These are phyloP conservation scores for Solanum pinnatisectum DNA, from an alignment of 257 asterid genomes.

Conservation along the genomic window DNA sequence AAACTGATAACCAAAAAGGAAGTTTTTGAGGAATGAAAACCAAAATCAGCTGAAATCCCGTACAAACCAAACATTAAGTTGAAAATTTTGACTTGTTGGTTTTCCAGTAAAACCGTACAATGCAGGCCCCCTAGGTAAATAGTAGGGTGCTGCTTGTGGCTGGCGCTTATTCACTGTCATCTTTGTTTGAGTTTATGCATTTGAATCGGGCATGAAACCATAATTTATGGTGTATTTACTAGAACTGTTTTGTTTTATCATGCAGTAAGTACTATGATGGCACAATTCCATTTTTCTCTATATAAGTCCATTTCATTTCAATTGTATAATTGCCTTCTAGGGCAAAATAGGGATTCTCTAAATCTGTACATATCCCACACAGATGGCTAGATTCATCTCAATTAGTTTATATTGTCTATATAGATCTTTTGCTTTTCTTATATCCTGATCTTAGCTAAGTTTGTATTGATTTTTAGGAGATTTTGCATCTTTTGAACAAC, in stretches of 20 bases:
- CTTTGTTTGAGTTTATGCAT: not conserved
- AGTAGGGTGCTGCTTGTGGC: not conserved
- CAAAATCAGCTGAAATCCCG: not conserved
- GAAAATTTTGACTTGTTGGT: not conserved
- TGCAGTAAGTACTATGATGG: not conserved
- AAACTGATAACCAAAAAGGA: not conserved
- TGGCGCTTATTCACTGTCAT: not conserved
- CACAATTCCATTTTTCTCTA: not conserved
- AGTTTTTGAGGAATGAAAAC: not conserved
- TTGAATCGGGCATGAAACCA: not conserved
- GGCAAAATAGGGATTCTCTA: not conserved
- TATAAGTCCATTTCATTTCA: not conserved
- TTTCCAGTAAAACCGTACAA: not conserved
- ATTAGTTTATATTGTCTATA: no score
- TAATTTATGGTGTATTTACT: not conserved
- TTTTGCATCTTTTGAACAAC: not conserved
- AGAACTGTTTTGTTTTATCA: not conserved
- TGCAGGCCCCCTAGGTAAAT: not conserved
- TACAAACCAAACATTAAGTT: not conserved
- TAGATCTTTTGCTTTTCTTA: no score
- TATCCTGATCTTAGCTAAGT: no score
- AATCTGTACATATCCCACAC: not conserved
- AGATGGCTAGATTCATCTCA: no score
- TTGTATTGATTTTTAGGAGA: no score
- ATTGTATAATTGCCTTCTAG: not conserved